Evolutionary conservation across 345 rosid species (phyloP).

Genomic region (Rhizophora mangle): DNA sequence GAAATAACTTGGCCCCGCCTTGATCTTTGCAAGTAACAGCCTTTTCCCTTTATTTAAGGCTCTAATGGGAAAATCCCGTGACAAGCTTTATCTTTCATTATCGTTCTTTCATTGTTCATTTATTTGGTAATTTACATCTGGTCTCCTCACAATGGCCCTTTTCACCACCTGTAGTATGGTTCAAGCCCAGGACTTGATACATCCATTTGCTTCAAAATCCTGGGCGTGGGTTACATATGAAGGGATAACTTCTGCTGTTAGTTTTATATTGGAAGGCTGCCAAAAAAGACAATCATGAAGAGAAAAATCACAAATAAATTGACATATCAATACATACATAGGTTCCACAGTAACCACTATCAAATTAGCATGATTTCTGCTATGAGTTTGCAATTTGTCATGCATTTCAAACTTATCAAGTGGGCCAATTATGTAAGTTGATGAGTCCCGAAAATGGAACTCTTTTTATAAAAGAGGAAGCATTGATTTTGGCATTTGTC

Average conservation of each 20-base stretch:
- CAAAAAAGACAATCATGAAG: too few relatives aligned
- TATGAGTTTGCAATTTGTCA: too few relatives aligned
- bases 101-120: background rate
- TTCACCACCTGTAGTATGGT: background rate
- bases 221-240: background rate
- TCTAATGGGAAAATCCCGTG: background rate
- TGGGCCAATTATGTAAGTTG: too few relatives aligned
- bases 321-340: too few relatives aligned
- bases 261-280: too few relatives aligned
- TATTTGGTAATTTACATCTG: too few relatives aligned
- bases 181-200: background rate
- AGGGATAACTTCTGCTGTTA: too few relatives aligned
- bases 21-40: conserved; percentile 84
- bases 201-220: background rate
- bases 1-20: conserved; percentile 96
- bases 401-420: too few relatives aligned
- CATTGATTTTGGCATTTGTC: background rate
- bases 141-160: background rate
- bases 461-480: background rate
- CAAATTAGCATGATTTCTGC: too few relatives aligned
- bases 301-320: too few relatives aligned
- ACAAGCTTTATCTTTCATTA: background rate
- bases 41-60: conserved; percentile 4
- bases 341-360: too few relatives aligned
- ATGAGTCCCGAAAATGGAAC: too few relatives aligned